Evolutionary conservation across 495 filamentous ascomycete species (phyloP), one percentile per base, ranked within the genome.

Genomic region (Trichoderma parareesei): DNA sequence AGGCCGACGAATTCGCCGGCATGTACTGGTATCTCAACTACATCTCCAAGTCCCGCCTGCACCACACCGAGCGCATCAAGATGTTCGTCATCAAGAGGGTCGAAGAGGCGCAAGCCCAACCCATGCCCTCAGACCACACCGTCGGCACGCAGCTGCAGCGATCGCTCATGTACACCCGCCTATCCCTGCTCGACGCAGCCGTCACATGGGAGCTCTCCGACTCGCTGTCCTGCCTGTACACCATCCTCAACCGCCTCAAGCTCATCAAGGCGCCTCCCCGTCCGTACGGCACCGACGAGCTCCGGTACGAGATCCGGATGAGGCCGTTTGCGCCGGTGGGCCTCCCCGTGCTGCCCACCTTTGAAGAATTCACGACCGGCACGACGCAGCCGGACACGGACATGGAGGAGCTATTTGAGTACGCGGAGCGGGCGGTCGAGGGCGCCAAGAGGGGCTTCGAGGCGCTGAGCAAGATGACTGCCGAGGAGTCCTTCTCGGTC

Each of bases 231-330:
- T 78, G 74, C 61, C 76, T 96, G 13, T 95, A 90, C 73, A 82
- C 84, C 13, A 82, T 86, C 0, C 79, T 96, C 9, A 67, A 71
- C 16, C 86, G 89, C 10, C 78, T 90, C 9, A 65, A 72, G 0
- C 75, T 91, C 37, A 73, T 97, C 33, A 77, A 76, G 0, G 68
- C 79, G 2, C 84, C 87, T 5, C 74, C 81, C 0, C 78, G 86
- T 2, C 89, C 90, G 0, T 96, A 94, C 73, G 84, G 86, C 59
- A 83, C 78, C 38, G 84, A 91, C 65, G 72, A 72, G 41, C 76
- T 93, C 37, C 86, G 93, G 6, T 96, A 96, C 74, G 87, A 94
- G 67, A 76, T 96, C 3, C 88, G 94, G 43, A 94, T 97, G 92
- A 93, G 91, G 70, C 91, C 92, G 0, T 97, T 96, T 66, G 76